These are phyloP conservation scores for Musa schizocarpa DNA, from an alignment of 176 grass and related monocot genomes.

Conservation along the genomic window DNA sequence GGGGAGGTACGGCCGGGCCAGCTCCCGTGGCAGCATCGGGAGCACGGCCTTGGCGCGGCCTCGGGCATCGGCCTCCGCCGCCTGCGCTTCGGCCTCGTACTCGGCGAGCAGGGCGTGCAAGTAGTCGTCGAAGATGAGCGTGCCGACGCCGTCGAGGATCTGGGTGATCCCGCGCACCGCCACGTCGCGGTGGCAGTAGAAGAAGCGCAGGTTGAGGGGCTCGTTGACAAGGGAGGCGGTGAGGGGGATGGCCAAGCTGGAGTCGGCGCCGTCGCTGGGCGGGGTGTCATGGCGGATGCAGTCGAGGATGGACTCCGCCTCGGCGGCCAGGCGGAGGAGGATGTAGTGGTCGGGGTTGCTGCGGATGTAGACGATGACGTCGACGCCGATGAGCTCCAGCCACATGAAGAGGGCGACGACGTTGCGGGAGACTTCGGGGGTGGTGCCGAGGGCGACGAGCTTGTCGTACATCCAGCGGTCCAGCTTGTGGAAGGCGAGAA, in stretches of 20 bases:
- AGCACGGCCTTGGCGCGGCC: not conserved
- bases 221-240: conserved; percentile 11
- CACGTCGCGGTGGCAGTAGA: conserved; percentile 36
- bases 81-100: conserved; percentile 5
- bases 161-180: conserved; percentile 20
- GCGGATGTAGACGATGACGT: conserved; percentile 1
- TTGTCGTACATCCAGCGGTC: conserved; percentile 33
- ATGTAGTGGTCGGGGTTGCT: not conserved
- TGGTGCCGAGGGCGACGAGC: conserved; percentile 7
- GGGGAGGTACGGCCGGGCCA: conserved; percentile 7
- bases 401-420: conserved; percentile 40
- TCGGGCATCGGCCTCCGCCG: not conserved
- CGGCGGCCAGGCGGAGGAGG: conserved; percentile 7
- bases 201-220: conserved; percentile 30
- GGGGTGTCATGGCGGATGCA: conserved; percentile 20
- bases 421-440: conserved; percentile 31
- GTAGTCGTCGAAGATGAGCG: conserved; percentile 42
- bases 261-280: not conserved
- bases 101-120: conserved; percentile 12
- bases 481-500: conserved; percentile 27
- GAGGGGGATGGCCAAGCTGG: conserved; percentile 24
- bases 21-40: conserved; percentile 5
- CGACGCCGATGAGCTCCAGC: conserved; percentile 27
- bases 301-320: conserved; percentile 32
- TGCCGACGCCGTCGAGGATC: conserved; percentile 30